These are phyloP conservation scores for Podospora tetraspora DNA, from an alignment of 495 filamentous ascomycete genomes.

Conservation along the genomic window DNA sequence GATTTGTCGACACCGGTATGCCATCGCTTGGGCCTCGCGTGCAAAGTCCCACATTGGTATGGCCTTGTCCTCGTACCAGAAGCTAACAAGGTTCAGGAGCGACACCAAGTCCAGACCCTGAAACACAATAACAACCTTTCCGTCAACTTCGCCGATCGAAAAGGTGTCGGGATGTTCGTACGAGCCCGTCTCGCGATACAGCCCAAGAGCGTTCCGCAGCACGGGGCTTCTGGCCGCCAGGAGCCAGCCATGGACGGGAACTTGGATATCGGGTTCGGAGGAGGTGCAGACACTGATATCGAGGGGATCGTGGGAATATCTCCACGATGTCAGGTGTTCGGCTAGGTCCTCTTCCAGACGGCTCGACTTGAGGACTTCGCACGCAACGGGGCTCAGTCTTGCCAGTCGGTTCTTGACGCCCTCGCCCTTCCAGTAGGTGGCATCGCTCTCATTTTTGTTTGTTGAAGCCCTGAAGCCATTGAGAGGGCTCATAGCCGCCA, in stretches of 20 bases:
- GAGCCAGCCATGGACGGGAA: slow-evolving; percentile 83
- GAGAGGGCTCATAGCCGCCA: slow-evolving; percentile 64
- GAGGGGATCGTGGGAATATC: slow-evolving; percentile 32
- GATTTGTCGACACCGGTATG: slow-evolving; percentile 67
- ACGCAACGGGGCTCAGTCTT: slow-evolving; percentile 35
- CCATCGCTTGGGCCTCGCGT: slow-evolving; percentile 54
- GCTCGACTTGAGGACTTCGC: slow-evolving; percentile 47
- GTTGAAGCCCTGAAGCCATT: slow-evolving; percentile 36
- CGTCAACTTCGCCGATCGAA: slow-evolving; percentile 50
- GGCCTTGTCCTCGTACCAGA: slow-evolving; percentile 72
- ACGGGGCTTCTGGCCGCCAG: slow-evolving; percentile 66
- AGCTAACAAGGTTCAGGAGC: slow-evolving; percentile 71
- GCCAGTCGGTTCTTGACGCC: slow-evolving; percentile 28
- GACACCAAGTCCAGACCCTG: slow-evolving; percentile 66
- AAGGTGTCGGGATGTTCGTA: slow-evolving; percentile 49
- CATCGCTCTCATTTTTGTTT: slow-evolving; percentile 21
- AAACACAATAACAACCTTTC: slow-evolving; percentile 52
- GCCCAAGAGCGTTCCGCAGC: slow-evolving; percentile 56
- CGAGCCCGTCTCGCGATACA: slow-evolving; percentile 40
- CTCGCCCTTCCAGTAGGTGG: slow-evolving; percentile 34
- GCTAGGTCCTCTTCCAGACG: slow-evolving; percentile 54
- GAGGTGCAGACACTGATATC: slow-evolving; percentile 50
- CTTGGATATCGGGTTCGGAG: slow-evolving; percentile 54
- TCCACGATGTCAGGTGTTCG: slow-evolving; percentile 36
- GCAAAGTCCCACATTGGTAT: slow-evolving; percentile 81